These are phyloP conservation scores for Nothophytophthora sp. DNA, from an alignment of 352 stramenopile species.

Conservation along the genomic window DNA sequence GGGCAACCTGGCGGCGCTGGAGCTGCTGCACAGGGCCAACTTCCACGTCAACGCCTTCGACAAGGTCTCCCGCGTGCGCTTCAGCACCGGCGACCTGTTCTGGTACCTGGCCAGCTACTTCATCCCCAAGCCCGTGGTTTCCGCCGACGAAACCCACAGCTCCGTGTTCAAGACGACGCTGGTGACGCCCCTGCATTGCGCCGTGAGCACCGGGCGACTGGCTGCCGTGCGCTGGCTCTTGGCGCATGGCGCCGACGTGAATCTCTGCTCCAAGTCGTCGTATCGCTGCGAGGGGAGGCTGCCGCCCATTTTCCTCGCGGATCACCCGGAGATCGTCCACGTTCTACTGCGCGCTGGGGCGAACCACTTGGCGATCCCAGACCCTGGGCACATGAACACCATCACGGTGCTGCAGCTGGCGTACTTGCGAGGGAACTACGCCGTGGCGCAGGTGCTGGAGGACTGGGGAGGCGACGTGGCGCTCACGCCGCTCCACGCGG, in stretches of 20 bases:
- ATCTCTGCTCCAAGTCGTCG: conserved; percentile 78
- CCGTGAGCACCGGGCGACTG: conserved; percentile 71
- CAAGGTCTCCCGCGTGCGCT: conserved; percentile 79
- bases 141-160: conserved; percentile 60
- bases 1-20: conserved; percentile 74
- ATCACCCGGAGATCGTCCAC: conserved; percentile 81
- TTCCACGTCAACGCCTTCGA: conserved; percentile 79
- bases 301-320: conserved; percentile 80
- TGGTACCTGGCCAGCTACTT: conserved; percentile 80
- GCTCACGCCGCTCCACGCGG: conserved; percentile 76
- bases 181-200: conserved; percentile 77
- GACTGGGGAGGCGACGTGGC: conserved; percentile 84
- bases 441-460: conserved; percentile 75
- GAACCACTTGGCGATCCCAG: conserved; percentile 80
- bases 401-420: conserved; percentile 82
- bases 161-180: conserved; percentile 76
- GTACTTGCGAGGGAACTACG: conserved; percentile 82
- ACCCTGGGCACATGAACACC: conserved; percentile 86
- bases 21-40: conserved; percentile 51
- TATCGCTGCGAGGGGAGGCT: conserved; percentile 63
- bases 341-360: conserved; percentile 62
- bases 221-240: conserved; percentile 78
- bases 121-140: conserved; percentile 68
- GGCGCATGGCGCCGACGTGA: conserved; percentile 71
- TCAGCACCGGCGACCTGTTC: conserved; percentile 80